phyloP scores from a whole-genome alignment of 495 filamentous ascomycete genomes.

The Penicillium coffeae region DNA sequence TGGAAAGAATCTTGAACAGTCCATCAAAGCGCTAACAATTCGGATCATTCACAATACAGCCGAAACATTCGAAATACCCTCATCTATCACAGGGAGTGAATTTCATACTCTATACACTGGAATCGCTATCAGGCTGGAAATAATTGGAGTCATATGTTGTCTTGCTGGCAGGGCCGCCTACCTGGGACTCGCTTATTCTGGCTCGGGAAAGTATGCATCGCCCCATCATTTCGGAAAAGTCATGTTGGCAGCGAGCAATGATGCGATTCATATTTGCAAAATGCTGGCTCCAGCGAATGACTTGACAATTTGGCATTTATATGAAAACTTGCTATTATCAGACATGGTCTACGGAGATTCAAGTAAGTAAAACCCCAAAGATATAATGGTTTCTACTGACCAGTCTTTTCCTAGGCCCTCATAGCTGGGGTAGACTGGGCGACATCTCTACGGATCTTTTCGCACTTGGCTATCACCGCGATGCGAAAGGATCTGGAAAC shows the following conservation, averaged over 20 bases:
- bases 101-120: constrained; percentile 28
- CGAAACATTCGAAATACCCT: constrained; percentile 15
- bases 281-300: constrained; percentile 30
- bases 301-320: constrained; percentile 27
- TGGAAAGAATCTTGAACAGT: constrained; percentile 4
- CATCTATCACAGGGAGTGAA: constrained; percentile 9
- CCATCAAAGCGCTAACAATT: constrained; percentile 5
- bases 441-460: constrained; percentile 37
- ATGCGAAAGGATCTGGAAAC: constrained; percentile 20
- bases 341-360: constrained; percentile 22
- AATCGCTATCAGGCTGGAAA: constrained; percentile 23
- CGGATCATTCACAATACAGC: constrained; percentile 26
- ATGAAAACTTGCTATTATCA: constrained; percentile 27
- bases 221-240: constrained; percentile 19
- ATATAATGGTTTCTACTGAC: neutral
- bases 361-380: constrained; percentile 22
- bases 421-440: constrained; percentile 28
- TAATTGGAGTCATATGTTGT: constrained; percentile 25
- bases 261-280: constrained; percentile 26
- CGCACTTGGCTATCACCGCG: constrained; percentile 54
- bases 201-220: constrained; percentile 1
- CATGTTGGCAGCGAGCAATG: constrained; percentile 28
- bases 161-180: constrained; percentile 26
- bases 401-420: constrained; percentile 17
- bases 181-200: constrained; percentile 20